Conservation (phyloP, 495 filamentous ascomycete genomes). For the Podospora didyma region DNA sequence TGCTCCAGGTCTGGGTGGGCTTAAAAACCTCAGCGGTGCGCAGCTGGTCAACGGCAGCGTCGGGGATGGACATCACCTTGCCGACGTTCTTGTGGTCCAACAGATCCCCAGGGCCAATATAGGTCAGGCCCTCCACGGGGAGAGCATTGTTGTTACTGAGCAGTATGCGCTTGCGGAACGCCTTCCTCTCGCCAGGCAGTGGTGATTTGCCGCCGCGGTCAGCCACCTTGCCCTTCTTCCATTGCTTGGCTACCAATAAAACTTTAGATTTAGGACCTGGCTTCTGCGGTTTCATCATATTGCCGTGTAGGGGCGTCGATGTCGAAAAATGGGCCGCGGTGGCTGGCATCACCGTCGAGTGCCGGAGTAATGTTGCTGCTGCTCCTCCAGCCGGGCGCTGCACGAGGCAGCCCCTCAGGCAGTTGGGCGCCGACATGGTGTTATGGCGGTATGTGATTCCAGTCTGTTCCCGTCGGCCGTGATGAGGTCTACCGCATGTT, state of each 20-base stretch:
- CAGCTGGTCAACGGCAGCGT: slow-evolving; percentile 69
- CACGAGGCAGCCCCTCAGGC: slow-evolving; percentile 67
- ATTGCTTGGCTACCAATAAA: too few relatives aligned
- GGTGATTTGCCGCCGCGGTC: slow-evolving; percentile 46
- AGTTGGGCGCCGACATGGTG: slow-evolving; percentile 63
- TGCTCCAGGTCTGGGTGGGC: slow-evolving; percentile 78
- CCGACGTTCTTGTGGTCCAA: slow-evolving; percentile 53
- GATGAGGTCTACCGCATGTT: slow-evolving; percentile 25
- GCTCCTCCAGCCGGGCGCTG: slow-evolving; percentile 44
- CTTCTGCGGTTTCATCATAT: too few relatives aligned
- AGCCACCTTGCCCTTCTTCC: slow-evolving; percentile 51
- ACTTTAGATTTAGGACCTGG: too few relatives aligned
- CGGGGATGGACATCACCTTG: slow-evolving; percentile 64
- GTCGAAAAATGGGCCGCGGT: slow-evolving; percentile 31
- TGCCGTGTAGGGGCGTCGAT: slow-evolving; percentile 5
- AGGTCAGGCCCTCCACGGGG: slow-evolving; percentile 59
- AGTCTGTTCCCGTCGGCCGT: slow-evolving; percentile 9
- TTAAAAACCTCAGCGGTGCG: slow-evolving; percentile 84
- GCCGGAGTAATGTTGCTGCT: not conserved
- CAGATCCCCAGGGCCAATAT: slow-evolving; percentile 55
- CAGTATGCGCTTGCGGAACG: slow-evolving; percentile 79
- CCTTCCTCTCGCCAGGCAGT: slow-evolving; percentile 75
- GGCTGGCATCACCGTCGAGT: not conserved
- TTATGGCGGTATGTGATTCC: slow-evolving; percentile 19
- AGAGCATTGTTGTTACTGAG: slow-evolving; percentile 92